Evolutionary conservation across 352 stramenopile genomes (phyloP), one percentile per base, ranked within the genome.

Genomic region (Phytopythium aichiense): DNA sequence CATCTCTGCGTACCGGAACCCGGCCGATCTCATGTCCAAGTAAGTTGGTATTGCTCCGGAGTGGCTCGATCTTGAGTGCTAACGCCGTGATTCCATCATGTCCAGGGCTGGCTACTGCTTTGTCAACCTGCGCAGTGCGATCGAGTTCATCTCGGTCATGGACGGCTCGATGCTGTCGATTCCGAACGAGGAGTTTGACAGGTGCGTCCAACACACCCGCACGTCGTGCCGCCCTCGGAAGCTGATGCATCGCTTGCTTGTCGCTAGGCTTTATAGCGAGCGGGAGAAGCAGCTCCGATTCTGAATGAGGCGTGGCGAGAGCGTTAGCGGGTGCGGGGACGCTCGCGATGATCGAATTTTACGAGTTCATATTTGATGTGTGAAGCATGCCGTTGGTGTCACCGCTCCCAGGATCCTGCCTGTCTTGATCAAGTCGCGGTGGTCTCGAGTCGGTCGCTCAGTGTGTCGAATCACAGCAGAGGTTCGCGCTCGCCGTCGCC

Each of bases 11-110:
- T 98, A 93, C 67, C 79, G 87, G 23, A 96, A 97, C 65, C 80
- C 88, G 22, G 81, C 81, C 30, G 84, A 94, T 66, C 70, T 98
- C 52, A 95, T 97, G 87, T 95, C 87, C 58, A 97, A 97, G 85
- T 93, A 63, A 30, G 64, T 60, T 15, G 7, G 7, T 18, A n/a
- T 20, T 48, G 25, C 16, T 56, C 48, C 18, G 20, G 18, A 37
- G 50, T 5, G 28, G 25, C 42, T 54, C 50, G 37, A 25, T 40
- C 16, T 45, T 43, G 50, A 23, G 6, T 33, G 30, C 48, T 55
- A 28, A 28, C 66, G 45, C 49, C 31, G 25, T 58, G 11, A 46
- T 18, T 13, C 56, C 20, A n/a, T 33, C 64, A 25, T 31, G 30
- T 51, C 7, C 54, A 95, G 86, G 63, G 81, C 85, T 38, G 91